A percentile compares a stretch with the other conserved stretches of the same genome.
Evolutionary conservation across 768 basidiomycete genomes (phyloP).

Genomic region (Lactarius evosmus): DNA sequence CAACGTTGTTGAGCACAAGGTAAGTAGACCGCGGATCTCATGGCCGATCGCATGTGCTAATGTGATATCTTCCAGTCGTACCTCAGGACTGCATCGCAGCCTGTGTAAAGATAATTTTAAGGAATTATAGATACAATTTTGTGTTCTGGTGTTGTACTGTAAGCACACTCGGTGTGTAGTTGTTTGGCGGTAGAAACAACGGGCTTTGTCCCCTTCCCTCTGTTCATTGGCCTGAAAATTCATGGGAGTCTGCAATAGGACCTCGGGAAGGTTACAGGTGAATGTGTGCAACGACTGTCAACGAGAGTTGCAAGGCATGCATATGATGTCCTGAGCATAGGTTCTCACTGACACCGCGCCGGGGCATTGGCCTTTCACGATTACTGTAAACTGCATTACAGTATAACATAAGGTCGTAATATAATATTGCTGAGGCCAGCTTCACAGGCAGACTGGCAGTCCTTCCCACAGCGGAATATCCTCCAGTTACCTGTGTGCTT

Average conservation of each 20-base stretch:
- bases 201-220: background rate
- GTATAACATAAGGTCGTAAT: too few species aligned
- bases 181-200: background rate
- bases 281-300: too few species aligned
- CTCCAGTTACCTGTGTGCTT: too few species aligned
- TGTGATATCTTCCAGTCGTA: constrained; percentile 56
- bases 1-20: constrained; percentile 73
- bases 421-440: too few species aligned
- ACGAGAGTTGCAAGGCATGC: too few species aligned
- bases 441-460: too few species aligned
- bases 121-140: constrained; percentile 10
- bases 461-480: too few species aligned
- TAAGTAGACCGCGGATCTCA: constrained; percentile 35
- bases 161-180: background rate
- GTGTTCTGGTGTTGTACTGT: constrained; percentile 8
- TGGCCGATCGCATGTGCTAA: background rate
- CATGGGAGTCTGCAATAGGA: background rate
- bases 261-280: background rate
- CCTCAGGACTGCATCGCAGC: constrained; percentile 73
- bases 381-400: too few species aligned
- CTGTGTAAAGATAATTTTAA: constrained; percentile 31
- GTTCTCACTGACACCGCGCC: too few species aligned
- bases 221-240: background rate
- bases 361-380: too few species aligned
- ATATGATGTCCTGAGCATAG: background rate